A percentile compares a stretch with the other conserved stretches of the same genome.
Evolutionary conservation across 768 basidiomycete genomes (phyloP).

Genomic region (Tubosaeta brunneosetosa): DNA sequence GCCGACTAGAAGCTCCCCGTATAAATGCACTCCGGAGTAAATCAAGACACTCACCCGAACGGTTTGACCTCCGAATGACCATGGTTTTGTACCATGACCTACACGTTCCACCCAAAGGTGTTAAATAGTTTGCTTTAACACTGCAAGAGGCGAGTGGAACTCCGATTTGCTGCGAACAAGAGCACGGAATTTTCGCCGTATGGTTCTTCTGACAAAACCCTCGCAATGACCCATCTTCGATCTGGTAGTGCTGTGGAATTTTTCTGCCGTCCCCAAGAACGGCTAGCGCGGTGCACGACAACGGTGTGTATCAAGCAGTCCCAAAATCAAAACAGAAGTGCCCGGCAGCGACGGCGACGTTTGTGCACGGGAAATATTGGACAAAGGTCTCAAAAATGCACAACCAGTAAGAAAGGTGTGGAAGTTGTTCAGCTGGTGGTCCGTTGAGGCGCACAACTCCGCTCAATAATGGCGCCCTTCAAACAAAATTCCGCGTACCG

Average conservation of each 20-base stretch:
- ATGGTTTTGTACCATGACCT: neutral
- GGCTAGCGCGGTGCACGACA: neutral
- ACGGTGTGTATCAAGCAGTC: conserved; percentile 6
- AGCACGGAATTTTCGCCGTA: conserved; percentile 26
- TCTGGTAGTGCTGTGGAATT: conserved; percentile 1
- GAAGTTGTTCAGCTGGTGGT: neutral
- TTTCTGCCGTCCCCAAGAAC: neutral
- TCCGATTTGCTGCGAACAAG: conserved; percentile 20
- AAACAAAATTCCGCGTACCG: neutral
- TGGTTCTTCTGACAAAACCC: conserved; percentile 7
- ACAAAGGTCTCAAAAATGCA: neutral
- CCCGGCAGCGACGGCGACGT: neutral
- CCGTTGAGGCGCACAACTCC: neutral
- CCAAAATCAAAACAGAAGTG: neutral
- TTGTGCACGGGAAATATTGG: conserved; percentile 3
- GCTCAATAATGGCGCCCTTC: neutral
- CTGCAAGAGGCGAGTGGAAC: conserved; percentile 8
- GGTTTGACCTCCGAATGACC: conserved; percentile 8
- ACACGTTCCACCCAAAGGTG: conserved; percentile 3
- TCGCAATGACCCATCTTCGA: conserved; percentile 2
- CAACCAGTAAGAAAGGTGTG: neutral
- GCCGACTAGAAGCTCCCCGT: conserved; percentile 18
- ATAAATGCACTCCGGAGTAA: conserved; percentile 26
- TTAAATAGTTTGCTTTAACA: conserved; percentile 11
- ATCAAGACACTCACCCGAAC: conserved; percentile 29